phyloP scores from a whole-genome alignment of 192 early-diverging fungal species.

The Powellomyces hirtus region DNA sequence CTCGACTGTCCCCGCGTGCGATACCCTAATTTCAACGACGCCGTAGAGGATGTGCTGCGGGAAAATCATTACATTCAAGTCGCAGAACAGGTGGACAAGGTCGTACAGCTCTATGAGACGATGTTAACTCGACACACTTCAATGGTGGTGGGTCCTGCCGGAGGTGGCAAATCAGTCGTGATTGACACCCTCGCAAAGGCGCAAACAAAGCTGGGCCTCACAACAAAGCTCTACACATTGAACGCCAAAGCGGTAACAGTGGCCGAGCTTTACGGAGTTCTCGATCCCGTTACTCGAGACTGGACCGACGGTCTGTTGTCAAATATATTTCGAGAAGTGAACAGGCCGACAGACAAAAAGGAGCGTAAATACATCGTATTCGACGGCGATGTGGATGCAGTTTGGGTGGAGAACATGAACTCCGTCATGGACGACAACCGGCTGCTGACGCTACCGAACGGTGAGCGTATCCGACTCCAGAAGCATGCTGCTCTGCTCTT shows the following conservation, averaged over 20 bases:
- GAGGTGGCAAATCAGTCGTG: constrained; percentile 61
- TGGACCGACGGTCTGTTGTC: constrained; percentile 63
- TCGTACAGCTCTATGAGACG: constrained; percentile 62
- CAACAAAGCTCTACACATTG: constrained; percentile 56
- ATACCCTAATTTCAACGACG: constrained; percentile 65
- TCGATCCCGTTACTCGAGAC: constrained; percentile 57
- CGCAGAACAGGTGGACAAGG: constrained; percentile 63
- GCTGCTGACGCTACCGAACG: constrained; percentile 59
- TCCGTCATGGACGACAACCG: constrained; percentile 67
- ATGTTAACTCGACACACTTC: constrained; percentile 61
- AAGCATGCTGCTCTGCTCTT: constrained; percentile 58
- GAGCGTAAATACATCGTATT: constrained; percentile 64
- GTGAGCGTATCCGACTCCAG: constrained; percentile 58
- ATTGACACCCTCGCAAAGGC: constrained; percentile 60
- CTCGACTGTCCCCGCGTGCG: constrained; percentile 62
- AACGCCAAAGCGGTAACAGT: constrained; percentile 65
- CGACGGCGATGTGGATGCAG: constrained; percentile 62
- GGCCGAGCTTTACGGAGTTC: constrained; percentile 57
- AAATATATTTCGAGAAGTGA: constrained; percentile 61
- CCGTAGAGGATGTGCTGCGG: constrained; percentile 55
- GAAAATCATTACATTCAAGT: constrained; percentile 56
- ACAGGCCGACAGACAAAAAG: constrained; percentile 61
- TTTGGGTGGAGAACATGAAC: constrained; percentile 69
- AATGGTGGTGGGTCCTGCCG: constrained; percentile 62
- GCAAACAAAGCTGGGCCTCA: constrained; percentile 57